phyloP scores from a whole-genome alignment of 2,329 filamentous ascomycete genomes.

The Helicocarpus griseus region DNA sequence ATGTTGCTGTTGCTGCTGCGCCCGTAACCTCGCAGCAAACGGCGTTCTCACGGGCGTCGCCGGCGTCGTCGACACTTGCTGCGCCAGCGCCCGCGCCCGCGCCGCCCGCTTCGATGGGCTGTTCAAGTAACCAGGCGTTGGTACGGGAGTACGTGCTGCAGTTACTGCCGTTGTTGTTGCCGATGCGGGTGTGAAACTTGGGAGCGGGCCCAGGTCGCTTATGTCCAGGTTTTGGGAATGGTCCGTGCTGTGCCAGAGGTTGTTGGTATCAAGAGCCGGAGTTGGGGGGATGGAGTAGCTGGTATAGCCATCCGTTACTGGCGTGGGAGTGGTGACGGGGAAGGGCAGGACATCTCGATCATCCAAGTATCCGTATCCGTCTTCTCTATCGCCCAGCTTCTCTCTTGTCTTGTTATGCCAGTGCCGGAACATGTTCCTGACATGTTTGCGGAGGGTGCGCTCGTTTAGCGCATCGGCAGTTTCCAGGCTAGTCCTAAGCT shows the following conservation, averaged over 20 bases:
- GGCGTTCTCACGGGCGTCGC: constrained; percentile 35
- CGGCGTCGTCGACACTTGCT: constrained; percentile 36
- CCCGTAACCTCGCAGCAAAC: constrained; percentile 31
- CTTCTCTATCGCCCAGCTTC: background rate
- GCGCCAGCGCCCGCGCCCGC: constrained; percentile 30
- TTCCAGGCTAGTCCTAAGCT: constrained; percentile 41
- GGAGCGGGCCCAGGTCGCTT: constrained; percentile 24
- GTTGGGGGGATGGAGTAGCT: too few relatives aligned
- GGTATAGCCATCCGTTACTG: too few relatives aligned
- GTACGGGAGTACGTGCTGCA: constrained; percentile 28
- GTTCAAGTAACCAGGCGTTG: constrained; percentile 33
- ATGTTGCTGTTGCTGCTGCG: too few relatives aligned
- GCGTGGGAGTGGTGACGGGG: too few relatives aligned
- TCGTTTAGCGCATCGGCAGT: constrained; percentile 44
- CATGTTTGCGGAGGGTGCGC: constrained; percentile 46
- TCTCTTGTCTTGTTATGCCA: constrained; percentile 40
- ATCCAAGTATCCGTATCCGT: too few relatives aligned
- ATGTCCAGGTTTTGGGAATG: constrained; percentile 26
- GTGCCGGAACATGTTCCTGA: constrained; percentile 44
- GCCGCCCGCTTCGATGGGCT: constrained; percentile 39
- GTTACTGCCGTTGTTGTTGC: too few relatives aligned
- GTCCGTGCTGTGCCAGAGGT: constrained; percentile 14
- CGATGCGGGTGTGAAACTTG: too few relatives aligned
- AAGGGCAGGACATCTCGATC: too few relatives aligned
- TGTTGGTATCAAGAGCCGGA: too few relatives aligned